Evolutionary conservation across 345 rosid genomes (phyloP).

Genomic region (Melaleuca alternifolia): DNA sequence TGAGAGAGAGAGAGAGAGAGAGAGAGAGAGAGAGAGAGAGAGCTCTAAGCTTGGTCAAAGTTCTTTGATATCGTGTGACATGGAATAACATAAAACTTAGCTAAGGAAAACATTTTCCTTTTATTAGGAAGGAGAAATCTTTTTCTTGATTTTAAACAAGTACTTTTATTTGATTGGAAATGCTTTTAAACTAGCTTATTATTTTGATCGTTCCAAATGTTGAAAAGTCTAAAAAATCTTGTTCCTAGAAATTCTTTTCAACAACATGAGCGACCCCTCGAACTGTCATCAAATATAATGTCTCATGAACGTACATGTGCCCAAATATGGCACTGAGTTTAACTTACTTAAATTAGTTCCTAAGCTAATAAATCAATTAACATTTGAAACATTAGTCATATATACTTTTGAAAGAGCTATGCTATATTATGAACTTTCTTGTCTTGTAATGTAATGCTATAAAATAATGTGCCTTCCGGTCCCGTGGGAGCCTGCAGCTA

Average conservation of each 20-base stretch:
- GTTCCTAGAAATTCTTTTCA: too few relatives aligned
- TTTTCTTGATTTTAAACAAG: neutral
- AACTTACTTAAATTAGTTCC: neutral
- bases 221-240: too few relatives aligned
- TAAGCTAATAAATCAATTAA: neutral
- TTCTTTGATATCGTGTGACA: too few relatives aligned
- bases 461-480: neutral
- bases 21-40: too few relatives aligned
- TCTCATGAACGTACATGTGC: neutral
- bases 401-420: neutral
- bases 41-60: neutral
- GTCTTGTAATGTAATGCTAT: neutral
- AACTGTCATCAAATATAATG: neutral
- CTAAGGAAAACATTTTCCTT: neutral
- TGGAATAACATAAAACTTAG: neutral
- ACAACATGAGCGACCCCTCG: neutral
- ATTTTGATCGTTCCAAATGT: neutral
- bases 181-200: neutral
- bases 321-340: neutral
- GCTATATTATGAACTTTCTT: neutral
- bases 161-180: neutral
- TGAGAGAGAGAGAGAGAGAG: neutral
- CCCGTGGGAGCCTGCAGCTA: neutral
- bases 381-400: neutral
- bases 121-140: too few relatives aligned